phyloP scores from a whole-genome alignment of 441 rosid species.

The Gossypium davidsonii region DNA sequence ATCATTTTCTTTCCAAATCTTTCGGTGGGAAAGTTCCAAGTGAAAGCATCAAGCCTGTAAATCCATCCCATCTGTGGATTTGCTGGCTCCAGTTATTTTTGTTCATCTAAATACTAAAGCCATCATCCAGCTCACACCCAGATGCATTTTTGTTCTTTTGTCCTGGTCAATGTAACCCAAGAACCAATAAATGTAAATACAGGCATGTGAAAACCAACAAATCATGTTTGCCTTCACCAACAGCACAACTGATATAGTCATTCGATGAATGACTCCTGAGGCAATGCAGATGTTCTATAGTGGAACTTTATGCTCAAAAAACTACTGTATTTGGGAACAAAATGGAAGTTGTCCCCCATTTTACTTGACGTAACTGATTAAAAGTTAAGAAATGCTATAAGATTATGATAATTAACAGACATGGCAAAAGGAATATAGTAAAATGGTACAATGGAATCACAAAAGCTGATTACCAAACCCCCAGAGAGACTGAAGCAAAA shows the following conservation, averaged over 20 bases:
- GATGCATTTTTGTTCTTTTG: not conserved
- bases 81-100: not conserved
- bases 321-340: no score
- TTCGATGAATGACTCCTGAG: not conserved
- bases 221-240: not conserved
- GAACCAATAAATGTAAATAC: not conserved
- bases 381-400: no score
- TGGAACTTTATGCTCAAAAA: not conserved
- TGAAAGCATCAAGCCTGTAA: not conserved
- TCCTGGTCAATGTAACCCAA: not conserved
- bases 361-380: no score
- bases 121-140: not conserved
- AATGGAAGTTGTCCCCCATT: no score
- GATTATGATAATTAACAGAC: no score
- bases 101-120: not conserved
- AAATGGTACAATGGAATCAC: not conserved
- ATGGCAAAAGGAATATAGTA: not conserved
- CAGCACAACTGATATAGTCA: not conserved
- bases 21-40: not conserved
- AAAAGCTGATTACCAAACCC: no score
- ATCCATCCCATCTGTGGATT: not conserved
- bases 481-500: no score
- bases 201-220: not conserved
- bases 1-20: not conserved
- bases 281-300: not conserved